These are phyloP conservation scores for Talaromyces borbonicus DNA, from an alignment of 495 filamentous ascomycete species.

Conservation along the genomic window DNA sequence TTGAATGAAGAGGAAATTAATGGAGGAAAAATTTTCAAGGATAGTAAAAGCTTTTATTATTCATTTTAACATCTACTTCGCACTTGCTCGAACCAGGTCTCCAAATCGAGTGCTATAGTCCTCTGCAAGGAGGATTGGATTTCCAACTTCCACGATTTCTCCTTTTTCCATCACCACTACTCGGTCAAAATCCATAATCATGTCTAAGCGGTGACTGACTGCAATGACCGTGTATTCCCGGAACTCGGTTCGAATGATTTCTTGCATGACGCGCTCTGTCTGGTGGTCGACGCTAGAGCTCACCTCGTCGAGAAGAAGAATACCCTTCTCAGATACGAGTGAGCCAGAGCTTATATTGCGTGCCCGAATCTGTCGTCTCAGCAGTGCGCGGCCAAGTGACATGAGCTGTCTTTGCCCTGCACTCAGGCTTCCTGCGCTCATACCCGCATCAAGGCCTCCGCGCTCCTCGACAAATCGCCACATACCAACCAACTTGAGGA, in stretches of 20 bases:
- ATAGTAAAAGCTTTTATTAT: too few species aligned
- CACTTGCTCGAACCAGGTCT: neutral
- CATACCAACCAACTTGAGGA: slow-evolving; percentile 20
- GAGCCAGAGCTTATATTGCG: neutral
- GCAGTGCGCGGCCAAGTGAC: slow-evolving; percentile 40
- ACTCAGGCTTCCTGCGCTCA: slow-evolving; percentile 29
- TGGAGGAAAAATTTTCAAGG: too few species aligned
- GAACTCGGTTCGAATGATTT: slow-evolving; percentile 35
- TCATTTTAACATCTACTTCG: neutral
- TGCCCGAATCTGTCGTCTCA: slow-evolving; percentile 16
- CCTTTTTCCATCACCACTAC: slow-evolving; percentile 34
- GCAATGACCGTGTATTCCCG: slow-evolving; percentile 34
- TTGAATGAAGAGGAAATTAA: too few species aligned
- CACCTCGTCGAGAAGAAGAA: slow-evolving; percentile 45
- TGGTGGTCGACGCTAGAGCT: slow-evolving; percentile 37
- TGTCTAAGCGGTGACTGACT: slow-evolving; percentile 37
- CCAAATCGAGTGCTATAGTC: neutral
- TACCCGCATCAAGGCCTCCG: slow-evolving; percentile 30
- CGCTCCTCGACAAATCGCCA: slow-evolving; percentile 25
- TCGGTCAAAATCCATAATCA: slow-evolving; percentile 36
- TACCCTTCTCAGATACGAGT: slow-evolving; percentile 12
- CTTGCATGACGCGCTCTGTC: slow-evolving; percentile 34
- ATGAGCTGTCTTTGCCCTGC: slow-evolving; percentile 47
- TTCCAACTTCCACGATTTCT: slow-evolving; percentile 31
- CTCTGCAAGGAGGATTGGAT: slow-evolving; percentile 17